Percentiles rank a stretch among this genome's conserved stretches.
Evolutionary conservation across 192 early-diverging fungal species (phyloP).

Genomic region (Coemansia pectinata): DNA sequence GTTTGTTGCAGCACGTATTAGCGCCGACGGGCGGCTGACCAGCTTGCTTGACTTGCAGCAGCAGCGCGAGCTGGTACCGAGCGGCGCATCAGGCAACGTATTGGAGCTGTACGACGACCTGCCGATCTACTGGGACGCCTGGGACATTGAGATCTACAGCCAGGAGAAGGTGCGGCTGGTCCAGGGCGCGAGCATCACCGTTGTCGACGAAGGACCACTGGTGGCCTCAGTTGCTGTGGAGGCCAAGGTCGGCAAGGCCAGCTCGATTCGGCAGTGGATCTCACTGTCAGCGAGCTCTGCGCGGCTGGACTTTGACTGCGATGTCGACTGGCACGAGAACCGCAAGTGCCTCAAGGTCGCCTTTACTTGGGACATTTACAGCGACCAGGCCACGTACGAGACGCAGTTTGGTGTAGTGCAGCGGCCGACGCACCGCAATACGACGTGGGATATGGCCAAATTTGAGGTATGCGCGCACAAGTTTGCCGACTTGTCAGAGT

Average conservation of each 20-base stretch:
- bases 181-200: conserved; percentile 37
- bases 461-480: conserved; percentile 99
- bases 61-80: conserved; percentile 56
- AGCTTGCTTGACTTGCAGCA: conserved; percentile 63
- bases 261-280: conserved; percentile 73
- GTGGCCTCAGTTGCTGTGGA: conserved; percentile 70
- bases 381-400: conserved; percentile 91
- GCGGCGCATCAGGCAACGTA: conserved; percentile 60
- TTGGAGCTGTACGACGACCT: conserved; percentile 86
- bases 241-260: conserved; percentile 65
- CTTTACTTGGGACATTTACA: conserved; percentile 82
- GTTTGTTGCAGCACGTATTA: conserved; percentile 70
- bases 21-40: conserved; percentile 70
- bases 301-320: conserved; percentile 84
- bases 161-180: conserved; percentile 79
- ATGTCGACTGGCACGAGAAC: conserved; percentile 92
- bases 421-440: conserved; percentile 95
- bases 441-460: conserved; percentile 80
- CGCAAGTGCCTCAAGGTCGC: conserved; percentile 88
- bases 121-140: conserved; percentile 86
- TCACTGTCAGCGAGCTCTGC: conserved; percentile 71
- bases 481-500: conserved; percentile 95
- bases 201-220: conserved; percentile 80
- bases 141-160: conserved; percentile 92
- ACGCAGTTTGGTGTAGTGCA: conserved; percentile 91